Base-by-base conservation (phyloP, 176 grass and related monocot genomes). In the Otatea glauca region DNA sequence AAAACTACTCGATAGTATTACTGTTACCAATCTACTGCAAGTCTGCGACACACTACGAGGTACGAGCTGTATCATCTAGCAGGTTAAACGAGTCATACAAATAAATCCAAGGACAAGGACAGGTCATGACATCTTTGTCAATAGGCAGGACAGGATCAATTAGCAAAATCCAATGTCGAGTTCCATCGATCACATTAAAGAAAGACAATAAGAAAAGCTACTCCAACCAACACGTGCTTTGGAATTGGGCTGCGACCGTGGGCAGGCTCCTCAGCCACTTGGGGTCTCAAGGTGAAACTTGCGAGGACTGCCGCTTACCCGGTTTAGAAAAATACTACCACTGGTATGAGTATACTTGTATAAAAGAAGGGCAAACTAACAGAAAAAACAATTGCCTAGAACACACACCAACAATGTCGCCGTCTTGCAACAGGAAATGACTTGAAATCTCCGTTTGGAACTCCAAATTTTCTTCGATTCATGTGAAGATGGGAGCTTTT, bases 71-170 rank as follows among this genome's bases (percentile, higher is more conserved):
- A 61, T 43, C 77, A 86, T 82, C 42, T 51, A 70, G 2, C 39
- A 21, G 9, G 55, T 25, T 88, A 64, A 78, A 84, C 47, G 59
- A 73, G 34, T 18, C 47, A 23, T 1, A 25, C 17, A 41, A 17
- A 76, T 69, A 21, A 18, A 81, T 69, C 70, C 38, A 24, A n/a
- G 68, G 17, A 49, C 17, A 14, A 38, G 63, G 66, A 38, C 67
- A 62, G 71, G 49, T 60, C 25, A 70, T 67, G 24, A 48, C 53
- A 85, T 76, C 88, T 89, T 68, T 70, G 77, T 89, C 71, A 25
- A 70, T 8, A 20, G 24, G 70, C 72, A 65, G 5, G 64, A 86
- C 75, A 71, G 0, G 37, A 48, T 39, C 48, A 25, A 49, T 63
- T 68, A 70, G 54, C 43, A 15, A 82, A 78, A 65, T 65, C 88